These are phyloP conservation scores for Ilex asprella DNA, from an alignment of 257 asterid genomes.

Conservation along the genomic window DNA sequence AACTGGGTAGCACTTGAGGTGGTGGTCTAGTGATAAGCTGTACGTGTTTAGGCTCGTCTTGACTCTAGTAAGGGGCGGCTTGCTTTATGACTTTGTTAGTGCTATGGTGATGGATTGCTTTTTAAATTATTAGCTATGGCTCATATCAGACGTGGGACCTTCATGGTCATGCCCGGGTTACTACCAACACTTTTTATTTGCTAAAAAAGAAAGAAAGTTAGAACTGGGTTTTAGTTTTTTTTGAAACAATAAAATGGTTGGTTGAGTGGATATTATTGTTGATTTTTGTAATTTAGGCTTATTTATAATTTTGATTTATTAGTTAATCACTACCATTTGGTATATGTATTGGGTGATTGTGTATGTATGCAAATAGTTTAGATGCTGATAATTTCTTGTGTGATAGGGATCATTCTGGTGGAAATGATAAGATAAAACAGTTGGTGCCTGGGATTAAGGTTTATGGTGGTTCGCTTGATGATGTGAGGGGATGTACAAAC, in stretches of 20 bases:
- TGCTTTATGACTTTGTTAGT: background rate
- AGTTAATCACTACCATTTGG: too few species aligned
- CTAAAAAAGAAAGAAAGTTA: background rate
- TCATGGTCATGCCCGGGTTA: too few species aligned
- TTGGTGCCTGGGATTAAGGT: constrained; percentile 69
- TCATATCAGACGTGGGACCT: background rate
- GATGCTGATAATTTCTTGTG: background rate
- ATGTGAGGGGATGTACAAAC: constrained; percentile 78
- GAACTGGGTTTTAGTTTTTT: background rate
- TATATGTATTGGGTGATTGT: background rate
- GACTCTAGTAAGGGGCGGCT: background rate
- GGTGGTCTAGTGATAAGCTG: too few species aligned
- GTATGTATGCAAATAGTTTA: constrained; percentile 3
- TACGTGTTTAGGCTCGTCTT: background rate
- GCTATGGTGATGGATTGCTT: too few species aligned
- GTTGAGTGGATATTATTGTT: background rate
- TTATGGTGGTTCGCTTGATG: constrained; percentile 77
- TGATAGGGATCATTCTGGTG: constrained; percentile 98
- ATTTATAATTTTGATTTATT: too few species aligned
- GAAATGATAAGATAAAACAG: constrained; percentile 80
- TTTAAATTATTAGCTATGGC: too few species aligned
- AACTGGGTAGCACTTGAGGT: too few species aligned
- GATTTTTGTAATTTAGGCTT: background rate
- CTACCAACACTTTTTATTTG: background rate
- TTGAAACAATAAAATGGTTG: background rate